phyloP scores from a whole-genome alignment of 768 basidiomycete species.

The Nevesoporus exiguus region DNA sequence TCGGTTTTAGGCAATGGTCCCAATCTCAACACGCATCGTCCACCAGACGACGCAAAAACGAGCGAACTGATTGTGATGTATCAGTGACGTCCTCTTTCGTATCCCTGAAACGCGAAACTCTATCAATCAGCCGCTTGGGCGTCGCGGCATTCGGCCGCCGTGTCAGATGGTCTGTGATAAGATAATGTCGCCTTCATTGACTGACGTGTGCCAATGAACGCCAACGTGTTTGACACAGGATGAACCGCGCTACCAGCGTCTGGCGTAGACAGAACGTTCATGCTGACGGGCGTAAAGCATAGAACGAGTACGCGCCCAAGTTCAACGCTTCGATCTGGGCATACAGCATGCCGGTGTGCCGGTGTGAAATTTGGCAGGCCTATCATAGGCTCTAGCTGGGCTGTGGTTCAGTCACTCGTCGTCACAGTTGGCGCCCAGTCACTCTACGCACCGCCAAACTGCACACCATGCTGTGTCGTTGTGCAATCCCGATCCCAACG shows the following conservation, averaged over 20 bases:
- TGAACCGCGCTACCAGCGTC: neutral
- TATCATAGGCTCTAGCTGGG: neutral
- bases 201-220: neutral
- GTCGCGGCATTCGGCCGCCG: neutral
- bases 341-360: neutral
- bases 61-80: neutral
- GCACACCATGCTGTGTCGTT: neutral
- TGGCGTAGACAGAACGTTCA: neutral
- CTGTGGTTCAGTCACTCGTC: neutral
- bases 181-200: neutral
- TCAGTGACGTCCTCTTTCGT: neutral
- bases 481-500: neutral
- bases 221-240: neutral
- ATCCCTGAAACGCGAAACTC: constrained; percentile 9
- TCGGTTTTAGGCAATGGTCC: neutral
- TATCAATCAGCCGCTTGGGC: neutral
- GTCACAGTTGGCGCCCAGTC: neutral
- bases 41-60: neutral
- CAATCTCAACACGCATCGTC: neutral
- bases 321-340: neutral
- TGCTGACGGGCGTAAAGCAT: neutral
- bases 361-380: neutral
- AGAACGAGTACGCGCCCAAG: neutral
- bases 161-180: neutral
- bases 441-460: neutral